Evolutionary conservation across 768 basidiomycete species (phyloP).

Genomic region (Phylloporus sp.): DNA sequence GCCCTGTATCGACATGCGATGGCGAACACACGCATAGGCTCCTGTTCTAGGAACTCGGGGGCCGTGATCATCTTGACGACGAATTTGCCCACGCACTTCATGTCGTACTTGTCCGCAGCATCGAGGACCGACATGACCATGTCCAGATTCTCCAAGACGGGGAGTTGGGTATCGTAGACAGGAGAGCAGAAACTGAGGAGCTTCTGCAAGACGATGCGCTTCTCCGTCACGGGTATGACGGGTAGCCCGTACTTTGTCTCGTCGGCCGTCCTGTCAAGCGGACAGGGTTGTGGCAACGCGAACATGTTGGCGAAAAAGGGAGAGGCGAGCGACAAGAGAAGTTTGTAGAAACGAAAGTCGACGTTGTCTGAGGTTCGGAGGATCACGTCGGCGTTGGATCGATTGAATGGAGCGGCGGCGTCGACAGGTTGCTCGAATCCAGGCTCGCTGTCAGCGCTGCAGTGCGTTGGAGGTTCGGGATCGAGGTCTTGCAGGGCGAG

Average conservation of each 20-base stretch:
- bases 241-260: conserved; percentile 34
- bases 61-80: conserved; percentile 30
- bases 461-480: not conserved
- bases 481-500: conserved; percentile 6
- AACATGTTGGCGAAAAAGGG: conserved; percentile 56
- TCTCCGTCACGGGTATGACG: conserved; percentile 46
- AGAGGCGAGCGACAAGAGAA: conserved; percentile 51
- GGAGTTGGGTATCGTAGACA: conserved; percentile 32
- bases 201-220: conserved; percentile 35
- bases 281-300: conserved; percentile 41
- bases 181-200: conserved; percentile 49
- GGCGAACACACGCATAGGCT: conserved; percentile 35
- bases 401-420: conserved; percentile 42
- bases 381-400: conserved; percentile 47
- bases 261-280: conserved; percentile 26
- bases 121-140: conserved; percentile 40
- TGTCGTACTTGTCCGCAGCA: conserved; percentile 48
- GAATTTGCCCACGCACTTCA: conserved; percentile 39
- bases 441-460: not conserved
- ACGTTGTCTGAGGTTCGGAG: conserved; percentile 50
- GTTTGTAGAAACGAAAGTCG: conserved; percentile 50
- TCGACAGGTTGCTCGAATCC: conserved; percentile 22
- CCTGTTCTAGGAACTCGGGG: conserved; percentile 31
- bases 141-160: conserved; percentile 34
- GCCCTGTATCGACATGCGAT: conserved; percentile 36